Evolutionary conservation across 2,329 filamentous ascomycete genomes (phyloP).

Genomic region (Alternaria viburni): DNA sequence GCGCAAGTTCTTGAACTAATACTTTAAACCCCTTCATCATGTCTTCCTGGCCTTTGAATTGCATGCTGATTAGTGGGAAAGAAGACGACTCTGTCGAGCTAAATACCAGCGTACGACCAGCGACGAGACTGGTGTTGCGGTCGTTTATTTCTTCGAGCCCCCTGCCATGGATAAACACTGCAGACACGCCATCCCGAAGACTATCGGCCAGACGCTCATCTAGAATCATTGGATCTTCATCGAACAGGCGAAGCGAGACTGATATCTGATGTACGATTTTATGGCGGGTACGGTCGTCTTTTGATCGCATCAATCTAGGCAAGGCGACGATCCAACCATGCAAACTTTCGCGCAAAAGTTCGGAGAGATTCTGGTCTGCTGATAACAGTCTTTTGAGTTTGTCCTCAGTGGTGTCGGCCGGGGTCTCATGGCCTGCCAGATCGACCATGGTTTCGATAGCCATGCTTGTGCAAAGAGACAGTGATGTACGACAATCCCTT

Average conservation of each 20-base stretch:
- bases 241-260: conserved; percentile 71
- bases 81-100: conserved; percentile 26
- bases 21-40: conserved; percentile 68
- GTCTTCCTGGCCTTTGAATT: conserved; percentile 68
- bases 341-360: conserved; percentile 71
- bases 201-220: conserved; percentile 71
- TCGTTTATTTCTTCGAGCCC: conserved; percentile 27
- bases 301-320: conserved; percentile 80
- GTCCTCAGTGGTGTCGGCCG: conserved; percentile 52
- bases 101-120: conserved; percentile 25
- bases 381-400: conserved; percentile 66
- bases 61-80: conserved; percentile 66
- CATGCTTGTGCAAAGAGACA: conserved; percentile 72
- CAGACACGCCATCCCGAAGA: conserved; percentile 74
- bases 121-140: conserved; percentile 1
- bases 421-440: conserved; percentile 57
- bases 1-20: conserved; percentile 63
- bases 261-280: conserved; percentile 77
- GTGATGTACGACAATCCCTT: conserved; percentile 76
- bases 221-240: conserved; percentile 67
- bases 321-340: conserved; percentile 84
- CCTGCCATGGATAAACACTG: conserved; percentile 52
- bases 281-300: conserved; percentile 79
- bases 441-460: conserved; percentile 83
- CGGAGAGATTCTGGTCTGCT: conserved; percentile 67